Conservation (phyloP, 306 rosid genomes). For the Cucumis sativus region DNA sequence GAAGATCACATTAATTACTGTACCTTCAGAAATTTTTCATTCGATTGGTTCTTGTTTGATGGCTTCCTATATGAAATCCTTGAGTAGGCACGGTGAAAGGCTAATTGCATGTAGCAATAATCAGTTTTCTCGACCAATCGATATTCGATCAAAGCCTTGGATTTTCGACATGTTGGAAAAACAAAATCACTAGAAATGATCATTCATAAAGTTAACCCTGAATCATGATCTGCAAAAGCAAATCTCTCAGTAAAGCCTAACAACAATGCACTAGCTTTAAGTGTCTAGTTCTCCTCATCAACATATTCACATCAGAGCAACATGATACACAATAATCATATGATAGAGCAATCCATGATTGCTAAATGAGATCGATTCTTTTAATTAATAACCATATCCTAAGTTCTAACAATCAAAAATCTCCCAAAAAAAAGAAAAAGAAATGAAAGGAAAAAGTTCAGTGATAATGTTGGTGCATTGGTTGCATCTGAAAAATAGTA, state of each 20-base stretch:
- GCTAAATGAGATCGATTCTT: slow-evolving; percentile 15
- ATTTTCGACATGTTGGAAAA: neutral
- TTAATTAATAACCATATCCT: neutral
- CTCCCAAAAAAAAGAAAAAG: neutral
- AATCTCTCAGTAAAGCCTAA: slow-evolving; percentile 26
- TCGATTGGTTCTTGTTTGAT: too few relatives aligned
- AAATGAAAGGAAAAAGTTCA: slow-evolving; percentile 11
- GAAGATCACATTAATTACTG: too few relatives aligned
- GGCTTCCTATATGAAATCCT: too few relatives aligned
- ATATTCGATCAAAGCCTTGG: neutral
- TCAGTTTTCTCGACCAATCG: neutral
- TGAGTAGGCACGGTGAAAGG: too few relatives aligned
- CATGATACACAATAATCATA: slow-evolving; percentile 15
- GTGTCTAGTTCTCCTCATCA: slow-evolving; percentile 17
- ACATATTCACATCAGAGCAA: slow-evolving; percentile 29
- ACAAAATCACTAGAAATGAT: neutral
- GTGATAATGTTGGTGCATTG: slow-evolving; percentile 24
- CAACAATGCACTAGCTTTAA: slow-evolving; percentile 26
- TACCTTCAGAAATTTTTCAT: too few relatives aligned
- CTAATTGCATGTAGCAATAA: too few relatives aligned
- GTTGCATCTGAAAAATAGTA: slow-evolving; percentile 38
- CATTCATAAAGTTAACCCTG: slow-evolving; percentile 20
- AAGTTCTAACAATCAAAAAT: slow-evolving; percentile 1
- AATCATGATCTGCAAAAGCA: slow-evolving; percentile 22
- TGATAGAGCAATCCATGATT: slow-evolving; percentile 22